Evolutionary conservation across 2,329 filamentous ascomycete genomes (phyloP), one percentile per base, ranked within the genome.

Genomic region (Epichloe elymi): DNA sequence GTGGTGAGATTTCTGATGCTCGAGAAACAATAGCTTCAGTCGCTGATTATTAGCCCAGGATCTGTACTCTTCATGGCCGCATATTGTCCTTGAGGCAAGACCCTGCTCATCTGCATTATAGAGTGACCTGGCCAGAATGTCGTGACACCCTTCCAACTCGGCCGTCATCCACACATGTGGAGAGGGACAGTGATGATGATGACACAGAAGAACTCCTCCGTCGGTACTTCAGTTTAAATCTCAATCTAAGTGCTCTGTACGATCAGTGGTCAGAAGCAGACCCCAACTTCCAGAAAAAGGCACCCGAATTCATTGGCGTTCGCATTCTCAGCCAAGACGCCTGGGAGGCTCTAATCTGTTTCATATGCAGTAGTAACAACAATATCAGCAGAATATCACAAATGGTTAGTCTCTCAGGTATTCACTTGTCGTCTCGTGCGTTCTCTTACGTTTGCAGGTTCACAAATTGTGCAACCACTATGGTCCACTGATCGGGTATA

Each of bases 361-460:
- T 98, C 67, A 98, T 98, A 56, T 98, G 93, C 74, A 96, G 90
- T 68, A 95, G 89, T 68, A 98, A 98, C 69, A 98, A 98, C 70
- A 96, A 98, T 64, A 98, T 98, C 54, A 78, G 83, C 2, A 81
- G 93, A 39, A 98, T 98, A 64, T 91, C 87, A 5, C 87, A 94
- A 67, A 98, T 98, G 93, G 89, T 86, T n/a, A 48, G 60, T 56
- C 62, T 38, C 26, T 15, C 7, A 19, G 6, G 19, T 10, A 36
- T 15, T 19, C 11, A 12, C 10, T 4, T 14, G 12, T 14, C 11
- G 2, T 12, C 2, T 17, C 14, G 11, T 17, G 12, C 7, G n/a
- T 36, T n/a, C 36, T 8, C 15, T 40, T 48, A 35, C 36, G 17
- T 44, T 3, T 36, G 7, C 51, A 83, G 80, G 79, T 91, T 20